Base-by-base conservation (phyloP, 805 yeast species). In the Lachancea dasiensis region DNA sequence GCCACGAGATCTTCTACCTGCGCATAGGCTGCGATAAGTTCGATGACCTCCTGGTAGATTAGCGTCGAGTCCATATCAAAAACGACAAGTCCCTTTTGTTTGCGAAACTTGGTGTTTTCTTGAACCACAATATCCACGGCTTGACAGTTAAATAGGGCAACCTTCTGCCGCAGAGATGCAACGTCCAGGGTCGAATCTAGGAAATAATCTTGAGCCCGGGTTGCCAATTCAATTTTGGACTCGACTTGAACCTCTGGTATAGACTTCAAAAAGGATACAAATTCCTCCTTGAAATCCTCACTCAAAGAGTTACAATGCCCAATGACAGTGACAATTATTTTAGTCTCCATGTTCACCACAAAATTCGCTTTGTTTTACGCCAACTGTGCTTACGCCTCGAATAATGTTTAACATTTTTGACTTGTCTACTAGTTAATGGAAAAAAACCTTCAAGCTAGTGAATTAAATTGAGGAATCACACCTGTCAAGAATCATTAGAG, bases 31-130 rank as follows among this genome's bases (percentile, higher is more conserved):
- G 98, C 98, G 48, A 92, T 90, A 55, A 92, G 63, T 56, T 92
- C 99, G 49, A 92, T 92, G 27, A 92, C 97, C 63, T 92, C 99
- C 63, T 92, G 97, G 58, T 83, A 80, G 47, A 92, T 92, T 55
- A 92, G 67, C 0, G 99, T 92, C 0, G 97, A 87, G 65, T 92
- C 99, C 98, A 92, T 92, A 54, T 92, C 99, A 56, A 92, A 92
- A 8, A 94, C 85, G 44, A 85, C 79, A 34, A 92, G 67, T 51
- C 76, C 73, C 54, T 55, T 57, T 18, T 44, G 43, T 21, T 48
- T 48, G 26, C 59, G 46, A 30, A 35, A 50, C 20, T 47, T 48
- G 22, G 49, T 49, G 38, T 44, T 31, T 21, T 44, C 43, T 33
- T 57, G 58, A 3, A 51, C 44, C 14, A 56, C 44, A 7, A 57